phyloP scores from a whole-genome alignment of 225 moss, liverwort and hornwort species.

The Rhytidiadelphus loreus region DNA sequence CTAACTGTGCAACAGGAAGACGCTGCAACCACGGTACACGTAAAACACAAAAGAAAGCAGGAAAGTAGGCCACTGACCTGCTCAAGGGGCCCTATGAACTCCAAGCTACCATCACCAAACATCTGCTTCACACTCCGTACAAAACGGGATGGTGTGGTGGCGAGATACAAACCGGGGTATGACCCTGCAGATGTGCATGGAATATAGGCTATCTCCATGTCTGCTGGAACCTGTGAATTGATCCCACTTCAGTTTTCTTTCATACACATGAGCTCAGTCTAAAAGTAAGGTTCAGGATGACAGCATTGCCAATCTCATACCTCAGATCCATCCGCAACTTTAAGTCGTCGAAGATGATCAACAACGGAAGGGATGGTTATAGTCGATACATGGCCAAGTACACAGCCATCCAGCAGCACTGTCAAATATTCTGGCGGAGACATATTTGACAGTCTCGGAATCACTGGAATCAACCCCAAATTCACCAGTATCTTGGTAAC shows the following conservation, averaged over 20 bases:
- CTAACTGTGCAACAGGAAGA: not conserved
- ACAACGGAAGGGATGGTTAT: constrained; percentile 41
- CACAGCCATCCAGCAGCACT: constrained; percentile 76
- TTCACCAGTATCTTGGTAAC: constrained; percentile 56
- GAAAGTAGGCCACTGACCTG: constrained; percentile 40
- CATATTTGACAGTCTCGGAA: constrained; percentile 52
- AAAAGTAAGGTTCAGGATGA: not conserved
- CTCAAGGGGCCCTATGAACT: constrained; percentile 86
- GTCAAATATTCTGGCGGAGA: constrained; percentile 67
- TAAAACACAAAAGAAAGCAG: not conserved
- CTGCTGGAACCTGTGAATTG: constrained; percentile 63
- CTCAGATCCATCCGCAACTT: constrained; percentile 58
- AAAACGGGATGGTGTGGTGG: constrained; percentile 74
- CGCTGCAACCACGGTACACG: not conserved
- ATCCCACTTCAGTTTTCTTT: not conserved
- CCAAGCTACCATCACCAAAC: constrained; percentile 46
- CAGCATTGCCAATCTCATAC: constrained; percentile 18
- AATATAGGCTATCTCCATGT: constrained; percentile 79
- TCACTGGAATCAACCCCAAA: constrained; percentile 68
- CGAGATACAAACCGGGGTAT: constrained; percentile 75
- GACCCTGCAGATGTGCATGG: constrained; percentile 86
- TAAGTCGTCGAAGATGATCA: constrained; percentile 65
- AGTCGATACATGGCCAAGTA: constrained; percentile 55
- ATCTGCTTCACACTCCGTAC: constrained; percentile 66
- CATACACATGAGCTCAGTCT: not conserved